Evolutionary conservation across 306 rosid species (phyloP), one percentile per base, ranked within the genome.

Genomic region (Delonix regia): DNA sequence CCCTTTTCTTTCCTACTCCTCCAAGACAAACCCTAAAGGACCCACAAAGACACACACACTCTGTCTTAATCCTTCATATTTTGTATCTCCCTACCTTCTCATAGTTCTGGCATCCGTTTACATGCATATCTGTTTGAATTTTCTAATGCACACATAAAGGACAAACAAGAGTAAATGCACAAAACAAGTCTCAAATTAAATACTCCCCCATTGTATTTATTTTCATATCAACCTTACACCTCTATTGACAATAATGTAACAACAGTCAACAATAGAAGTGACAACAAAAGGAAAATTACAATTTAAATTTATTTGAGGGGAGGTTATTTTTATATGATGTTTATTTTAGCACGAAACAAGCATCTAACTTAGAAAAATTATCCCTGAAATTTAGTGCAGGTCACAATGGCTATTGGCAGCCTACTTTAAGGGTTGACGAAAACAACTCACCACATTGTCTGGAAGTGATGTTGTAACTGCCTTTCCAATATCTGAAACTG

Each of bases 401-500:
- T 60, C 73, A 79, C 0, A 7, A 16, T 13, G 12, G 27, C 62
- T n/a, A n/a, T 34, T 34, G 4, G 27, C 62, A 72, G 60, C 60
- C 51, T 59, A 60, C 51, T 72, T 68, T 49, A 25, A 70, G 49
- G 52, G 14, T 63, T 24, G 51, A 75, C 8, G 63, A 69, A 73
- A 77, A 74, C 7, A 75, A 81, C 98, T 87, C 80, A 93, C 99
- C 97, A 93, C 98, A 86, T 86, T 95, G 69, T 95, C 99, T 27
- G 99, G 99, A 59, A 95, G 98, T 49, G 99, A 95, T 28, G 99
- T 91, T 74, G 98, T 88, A 68, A 75, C 92, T 47, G 97, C 24
- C 85, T 95, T 95, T 72, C 99, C 99, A 81, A 95, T 91, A 86
- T 95, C 98, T 19, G 99, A 95, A 84, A 83, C 99, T 62, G 97